Evolutionary conservation across 176 grass and related monocot genomes (phyloP).

Genomic region (Oryza glaberrima): DNA sequence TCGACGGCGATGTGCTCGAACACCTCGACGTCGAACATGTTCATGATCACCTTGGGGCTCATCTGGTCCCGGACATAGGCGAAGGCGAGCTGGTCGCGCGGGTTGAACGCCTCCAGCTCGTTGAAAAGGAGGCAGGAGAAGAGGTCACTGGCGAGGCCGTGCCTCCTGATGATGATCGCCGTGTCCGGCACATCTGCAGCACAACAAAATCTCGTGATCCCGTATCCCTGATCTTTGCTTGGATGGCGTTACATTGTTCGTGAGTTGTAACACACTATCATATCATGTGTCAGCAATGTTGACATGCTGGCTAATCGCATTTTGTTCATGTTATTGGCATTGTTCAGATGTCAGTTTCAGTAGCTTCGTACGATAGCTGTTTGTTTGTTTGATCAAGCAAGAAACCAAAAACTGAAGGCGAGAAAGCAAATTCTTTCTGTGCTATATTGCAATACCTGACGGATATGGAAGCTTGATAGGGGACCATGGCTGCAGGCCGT

Average conservation of each 20-base stretch:
- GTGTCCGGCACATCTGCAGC: slow-evolving; percentile 88
- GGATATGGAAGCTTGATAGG: slow-evolving; percentile 71
- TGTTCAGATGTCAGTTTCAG: neutral
- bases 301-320: neutral
- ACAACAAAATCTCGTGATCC: neutral
- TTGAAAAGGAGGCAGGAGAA: slow-evolving; percentile 97
- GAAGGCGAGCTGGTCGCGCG: slow-evolving; percentile 85
- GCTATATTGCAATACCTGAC: slow-evolving; percentile 52
- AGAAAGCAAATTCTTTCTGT: neutral
- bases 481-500: slow-evolving; percentile 88
- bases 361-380: neutral
- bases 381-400: neutral
- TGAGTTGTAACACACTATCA: neutral
- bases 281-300: neutral
- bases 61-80: slow-evolving; percentile 82
- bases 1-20: slow-evolving; percentile 84
- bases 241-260: neutral
- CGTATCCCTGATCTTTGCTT: neutral
- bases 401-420: neutral
- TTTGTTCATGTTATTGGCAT: neutral
- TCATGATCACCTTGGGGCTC: slow-evolving; percentile 70
- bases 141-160: slow-evolving; percentile 60
- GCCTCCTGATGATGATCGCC: slow-evolving; percentile 85
- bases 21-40: slow-evolving; percentile 89
- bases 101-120: slow-evolving; percentile 89